phyloP scores from a whole-genome alignment of 2,329 filamentous ascomycete genomes.

The Ustulina deusta region DNA sequence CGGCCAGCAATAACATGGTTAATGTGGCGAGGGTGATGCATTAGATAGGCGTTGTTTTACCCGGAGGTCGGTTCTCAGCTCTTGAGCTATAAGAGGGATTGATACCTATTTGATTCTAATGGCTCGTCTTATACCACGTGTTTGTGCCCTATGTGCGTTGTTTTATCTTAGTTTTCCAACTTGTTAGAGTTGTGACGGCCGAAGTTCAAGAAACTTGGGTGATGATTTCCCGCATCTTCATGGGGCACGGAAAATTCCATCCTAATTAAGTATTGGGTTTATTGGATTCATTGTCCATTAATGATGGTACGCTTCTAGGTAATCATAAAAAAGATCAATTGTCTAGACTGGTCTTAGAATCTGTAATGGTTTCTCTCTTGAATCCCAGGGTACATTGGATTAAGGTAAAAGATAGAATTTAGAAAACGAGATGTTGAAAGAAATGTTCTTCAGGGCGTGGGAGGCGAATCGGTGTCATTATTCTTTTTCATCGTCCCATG shows the following conservation, averaged over 20 bases:
- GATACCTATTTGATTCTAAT: conserved; percentile 30
- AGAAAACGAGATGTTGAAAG: too few relatives aligned
- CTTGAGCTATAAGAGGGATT: conserved; percentile 9
- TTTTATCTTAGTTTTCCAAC: too few relatives aligned
- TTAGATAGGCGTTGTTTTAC: conserved; percentile 48
- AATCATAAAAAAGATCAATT: background rate
- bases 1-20: conserved; percentile 17
- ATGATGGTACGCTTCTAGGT: background rate
- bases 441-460: too few relatives aligned
- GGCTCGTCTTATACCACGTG: background rate
- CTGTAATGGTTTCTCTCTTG: too few relatives aligned
- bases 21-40: conserved; percentile 38
- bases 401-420: too few relatives aligned
- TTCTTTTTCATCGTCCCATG: too few relatives aligned
- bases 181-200: background rate
- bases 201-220: background rate
- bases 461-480: too few relatives aligned
- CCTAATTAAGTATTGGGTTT: background rate
- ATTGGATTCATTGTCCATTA: background rate
- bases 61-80: background rate
- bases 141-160: background rate
- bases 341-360: background rate
- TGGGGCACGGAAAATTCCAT: background rate
- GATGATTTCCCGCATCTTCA: background rate
- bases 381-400: too few relatives aligned